Evolutionary conservation across 139 green algal genomes (phyloP).

Genomic region (Closterium sp.): DNA sequence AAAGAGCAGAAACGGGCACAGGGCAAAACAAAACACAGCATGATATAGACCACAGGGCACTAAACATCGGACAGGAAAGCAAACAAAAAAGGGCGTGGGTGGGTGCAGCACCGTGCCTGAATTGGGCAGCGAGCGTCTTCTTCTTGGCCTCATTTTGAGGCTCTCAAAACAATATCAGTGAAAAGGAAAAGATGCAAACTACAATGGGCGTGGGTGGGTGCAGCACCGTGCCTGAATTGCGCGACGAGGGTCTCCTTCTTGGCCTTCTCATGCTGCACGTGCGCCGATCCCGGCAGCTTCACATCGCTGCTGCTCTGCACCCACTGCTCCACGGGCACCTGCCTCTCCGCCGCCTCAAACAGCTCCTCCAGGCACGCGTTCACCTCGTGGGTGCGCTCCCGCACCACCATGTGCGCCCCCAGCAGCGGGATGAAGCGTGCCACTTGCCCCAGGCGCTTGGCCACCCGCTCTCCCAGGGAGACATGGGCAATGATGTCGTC

Average conservation of each 20-base stretch:
- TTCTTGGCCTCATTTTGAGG: neutral
- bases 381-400: constrained; percentile 17
- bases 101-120: neutral
- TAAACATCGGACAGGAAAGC: too few species aligned
- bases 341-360: neutral
- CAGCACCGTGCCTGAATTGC: neutral
- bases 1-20: neutral
- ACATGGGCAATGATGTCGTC: constrained; percentile 7
- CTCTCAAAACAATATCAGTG: too few species aligned
- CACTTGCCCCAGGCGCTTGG: neutral
- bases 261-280: neutral
- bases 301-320: neutral
- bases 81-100: neutral
- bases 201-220: neutral
- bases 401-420: constrained; percentile 14
- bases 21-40: too few species aligned
- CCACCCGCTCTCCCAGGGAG: neutral
- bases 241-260: neutral
- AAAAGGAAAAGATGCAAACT: neutral
- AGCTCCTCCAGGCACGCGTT: constrained; percentile 16
- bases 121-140: neutral
- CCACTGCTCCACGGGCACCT: neutral
- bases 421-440: neutral
- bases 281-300: neutral
- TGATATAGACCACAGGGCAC: neutral